Conservation (phyloP, 2,329 filamentous ascomycete genomes). For the Aspergillus viridinutans region DNA sequence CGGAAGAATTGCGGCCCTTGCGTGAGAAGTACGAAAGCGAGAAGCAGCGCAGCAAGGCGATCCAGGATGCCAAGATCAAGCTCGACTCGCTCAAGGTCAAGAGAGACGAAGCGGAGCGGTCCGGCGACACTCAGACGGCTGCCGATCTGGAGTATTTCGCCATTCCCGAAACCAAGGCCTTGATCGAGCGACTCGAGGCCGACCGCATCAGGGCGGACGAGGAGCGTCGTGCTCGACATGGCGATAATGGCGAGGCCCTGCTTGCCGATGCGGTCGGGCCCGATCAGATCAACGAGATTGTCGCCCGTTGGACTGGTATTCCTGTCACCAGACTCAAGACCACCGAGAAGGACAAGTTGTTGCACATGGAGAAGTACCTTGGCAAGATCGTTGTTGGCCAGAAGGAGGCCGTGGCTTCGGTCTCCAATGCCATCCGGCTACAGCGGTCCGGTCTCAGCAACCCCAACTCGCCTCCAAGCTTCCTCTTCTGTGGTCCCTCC, state of each 20-base stretch:
- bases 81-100: conserved; percentile 88
- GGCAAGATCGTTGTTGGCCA: conserved; percentile 85
- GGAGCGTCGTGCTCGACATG: conserved; percentile 52
- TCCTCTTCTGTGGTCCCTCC: conserved; percentile 97
- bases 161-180: conserved; percentile 81
- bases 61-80: conserved; percentile 93
- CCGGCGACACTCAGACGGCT: conserved; percentile 76
- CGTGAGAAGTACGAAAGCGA: conserved; percentile 95
- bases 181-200: conserved; percentile 75
- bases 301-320: conserved; percentile 96
- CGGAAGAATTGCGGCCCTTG: conserved; percentile 86
- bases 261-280: conserved; percentile 91
- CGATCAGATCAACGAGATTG: conserved; percentile 98
- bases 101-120: conserved; percentile 85
- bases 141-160: conserved; percentile 97
- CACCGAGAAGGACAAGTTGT: conserved; percentile 95
- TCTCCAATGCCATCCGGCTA: conserved; percentile 92
- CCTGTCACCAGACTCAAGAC: conserved; percentile 91
- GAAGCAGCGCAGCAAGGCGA: conserved; percentile 82
- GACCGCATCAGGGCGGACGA: conserved; percentile 77
- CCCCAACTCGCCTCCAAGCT: conserved; percentile 93
- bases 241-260: conserved; percentile 64
- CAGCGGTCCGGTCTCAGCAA: conserved; percentile 93
- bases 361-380: conserved; percentile 90
- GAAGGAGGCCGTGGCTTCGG: conserved; percentile 84